Evolutionary conservation across 2,329 filamentous ascomycete genomes (phyloP), one percentile per base, ranked within the genome.

Genomic region (Leptographium radiaticola): DNA sequence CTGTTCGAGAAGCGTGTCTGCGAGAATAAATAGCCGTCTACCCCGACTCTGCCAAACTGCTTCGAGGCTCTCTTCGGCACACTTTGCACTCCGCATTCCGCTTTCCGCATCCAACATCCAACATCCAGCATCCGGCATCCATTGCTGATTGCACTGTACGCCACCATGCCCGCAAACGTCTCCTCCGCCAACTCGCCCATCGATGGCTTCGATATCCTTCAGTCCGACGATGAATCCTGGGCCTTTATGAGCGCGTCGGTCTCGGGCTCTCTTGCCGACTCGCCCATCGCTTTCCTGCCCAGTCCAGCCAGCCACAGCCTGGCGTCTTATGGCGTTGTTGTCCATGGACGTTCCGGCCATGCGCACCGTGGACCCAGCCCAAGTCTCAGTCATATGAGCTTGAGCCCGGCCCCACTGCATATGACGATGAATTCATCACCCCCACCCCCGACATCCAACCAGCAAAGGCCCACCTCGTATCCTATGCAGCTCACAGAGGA

Each of bases 291-390:
- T 18, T 74, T 77, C 56, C 64, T 75, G 18, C 70, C 72, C 31
- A 77, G 76, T 57, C 76, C 77, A 6, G 71, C 70, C 12, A 75
- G 70, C 59, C 70, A 71, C 15, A 79, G 76, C 56, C 63, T 79
- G 59, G 71, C 69, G 40, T 75, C 76, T 25, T 80, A 72, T 64
- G 69, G 68, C 13, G 64, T 79, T 45, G 63, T 79, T 48, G 68
- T 70, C 57, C 56, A n/a, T n/a, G n/a, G n/a, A n/a, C n/a, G 11
- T 11, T 33, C 20, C 8, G 54, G 49, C 43, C 59, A 63, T 16
- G 63, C 62, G 59, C 39, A 51, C 13, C 53, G 60, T 60, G 36
- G 67, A 64, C 16, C 63, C 63, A 44, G 60, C 61, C 33, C 64
- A 62, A 43, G 59, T 43, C 46, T 76, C 40, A 70, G 71, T 44